Evolutionary conservation across 2,329 filamentous ascomycete genomes (phyloP), one percentile per base, ranked within the genome.

Genomic region (Penicillium olsonii): DNA sequence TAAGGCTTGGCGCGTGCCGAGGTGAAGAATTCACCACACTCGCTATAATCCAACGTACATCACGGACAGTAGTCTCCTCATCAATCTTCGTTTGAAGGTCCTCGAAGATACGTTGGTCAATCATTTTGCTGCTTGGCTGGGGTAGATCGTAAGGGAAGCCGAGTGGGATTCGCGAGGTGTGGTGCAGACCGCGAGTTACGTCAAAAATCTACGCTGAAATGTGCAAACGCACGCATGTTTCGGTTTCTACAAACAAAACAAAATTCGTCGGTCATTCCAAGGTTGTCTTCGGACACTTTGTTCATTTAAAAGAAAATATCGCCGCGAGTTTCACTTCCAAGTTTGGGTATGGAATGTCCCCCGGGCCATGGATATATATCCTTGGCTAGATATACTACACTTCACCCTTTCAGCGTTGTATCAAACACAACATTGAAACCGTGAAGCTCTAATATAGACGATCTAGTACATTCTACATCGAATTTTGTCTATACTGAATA

Each of bases 21-120:
- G n/a, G n/a, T n/a, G 51, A 48, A 54, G 50, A 54, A 52, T 53
- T 54, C 53, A 48, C 17, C 43, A 38, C 35, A 12, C 17, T 20
- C 42, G 27, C 44, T 17, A 29, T 38, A n/a, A 37, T 43, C 34
- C 9, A 18, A 57, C 66, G 65, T 66, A 85, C 83, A 68, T 97
- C 92, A 64, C 89, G 85, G 46, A 95, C 85, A 46, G 82, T 78
- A 8, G 84, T 81, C 68, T 97, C 94, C 70, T 95, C 87, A 61
- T 97, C 94, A 62, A 96, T 90, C 71, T 92, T 92, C 51, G 82
- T 77, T 73, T 96, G 92, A 54, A 99, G 85, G 62, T 87, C 82
- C 66, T 91, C 84, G 72, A 97, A 96, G 69, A 97, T 89, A 58
- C 82, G 80, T 52, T 89, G 87, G 69, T 95, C 87, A 64, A 94